Evolutionary conservation across 805 yeast species (phyloP), one percentile per base, ranked within the genome.

Genomic region (Candida railenensis): DNA sequence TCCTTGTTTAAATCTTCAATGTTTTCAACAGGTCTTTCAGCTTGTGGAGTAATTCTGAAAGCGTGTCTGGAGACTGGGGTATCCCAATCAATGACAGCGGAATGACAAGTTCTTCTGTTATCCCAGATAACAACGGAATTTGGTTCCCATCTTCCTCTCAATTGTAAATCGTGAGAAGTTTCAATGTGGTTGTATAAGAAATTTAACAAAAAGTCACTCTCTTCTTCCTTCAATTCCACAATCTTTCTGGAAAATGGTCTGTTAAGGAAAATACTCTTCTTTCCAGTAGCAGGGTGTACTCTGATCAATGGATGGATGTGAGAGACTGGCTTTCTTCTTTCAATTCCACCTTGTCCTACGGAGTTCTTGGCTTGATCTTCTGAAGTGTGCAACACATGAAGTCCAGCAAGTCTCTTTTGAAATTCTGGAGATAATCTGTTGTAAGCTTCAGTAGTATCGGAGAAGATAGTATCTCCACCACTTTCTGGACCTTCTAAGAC

Each of bases 381-480:
- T 1, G 88, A 84, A 11, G 89, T 77, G 67, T 87, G 91, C 37
- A 81, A 69, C 3, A 82, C 91, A 55, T 81, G 79, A 56, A 87
- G 73, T 0, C 85, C 85, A 16, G 73, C 71, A 38, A 86, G 62
- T 52, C 83, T 67, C 56, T 79, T 67, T 59, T 82, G 75, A 69
- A 85, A 77, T 22, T 70, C 76, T 20, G 87, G 86, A 1, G 91
- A 85, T 44, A 87, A 72, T 56, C 91, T 70, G 48, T 82, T 78
- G 63, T 83, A 87, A 9, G 89, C 89, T 61, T 84, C 89, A 33
- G 73, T 71, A 22, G 82, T 73, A 58, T 85, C 88, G n/a, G 87
- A 78, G 59, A 85, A 87, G 41, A 85, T 68, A n/a, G 89, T 87
- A 62, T 87, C 94, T 50, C 94, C 94, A 45, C 92, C 90, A 37